Conservation (phyloP, 345 rosid genomes). For the Eucalyptus curtisii region DNA sequence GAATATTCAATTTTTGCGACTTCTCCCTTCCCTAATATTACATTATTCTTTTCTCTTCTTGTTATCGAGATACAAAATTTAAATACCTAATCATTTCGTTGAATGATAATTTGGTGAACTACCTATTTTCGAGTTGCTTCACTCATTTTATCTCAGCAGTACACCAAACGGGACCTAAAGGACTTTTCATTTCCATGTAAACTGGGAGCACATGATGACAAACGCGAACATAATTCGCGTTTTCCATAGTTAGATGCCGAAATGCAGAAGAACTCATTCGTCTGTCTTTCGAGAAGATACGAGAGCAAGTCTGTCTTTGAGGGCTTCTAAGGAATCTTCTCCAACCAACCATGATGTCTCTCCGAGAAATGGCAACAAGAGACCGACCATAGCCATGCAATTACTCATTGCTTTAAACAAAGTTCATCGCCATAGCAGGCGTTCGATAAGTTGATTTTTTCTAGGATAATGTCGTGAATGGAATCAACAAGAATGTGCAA, state of each 20-base stretch:
- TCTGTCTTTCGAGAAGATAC: not conserved
- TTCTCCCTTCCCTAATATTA: not conserved
- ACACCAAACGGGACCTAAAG: not conserved
- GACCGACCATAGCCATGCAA: not conserved
- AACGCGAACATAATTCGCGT: not conserved
- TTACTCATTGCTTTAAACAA: not conserved
- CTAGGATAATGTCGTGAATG: not conserved
- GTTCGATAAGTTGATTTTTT: not conserved
- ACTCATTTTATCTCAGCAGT: not conserved
- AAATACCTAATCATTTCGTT: not conserved
- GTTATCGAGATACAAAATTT: not conserved
- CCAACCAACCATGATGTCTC: not conserved
- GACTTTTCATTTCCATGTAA: not conserved
- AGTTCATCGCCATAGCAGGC: not conserved
- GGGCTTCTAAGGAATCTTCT: not conserved
- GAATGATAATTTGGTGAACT: not conserved
- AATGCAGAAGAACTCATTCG: not conserved
- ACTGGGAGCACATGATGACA: not conserved
- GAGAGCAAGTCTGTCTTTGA: not conserved
- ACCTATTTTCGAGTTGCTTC: not conserved
- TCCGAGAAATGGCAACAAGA: not conserved
- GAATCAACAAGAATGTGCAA: not conserved
- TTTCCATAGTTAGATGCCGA: not conserved
- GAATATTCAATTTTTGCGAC: not conserved
- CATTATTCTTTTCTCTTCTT: not conserved